Conservation (phyloP, 2,329 filamentous ascomycete species). For the Trichothecium sympodiale region DNA sequence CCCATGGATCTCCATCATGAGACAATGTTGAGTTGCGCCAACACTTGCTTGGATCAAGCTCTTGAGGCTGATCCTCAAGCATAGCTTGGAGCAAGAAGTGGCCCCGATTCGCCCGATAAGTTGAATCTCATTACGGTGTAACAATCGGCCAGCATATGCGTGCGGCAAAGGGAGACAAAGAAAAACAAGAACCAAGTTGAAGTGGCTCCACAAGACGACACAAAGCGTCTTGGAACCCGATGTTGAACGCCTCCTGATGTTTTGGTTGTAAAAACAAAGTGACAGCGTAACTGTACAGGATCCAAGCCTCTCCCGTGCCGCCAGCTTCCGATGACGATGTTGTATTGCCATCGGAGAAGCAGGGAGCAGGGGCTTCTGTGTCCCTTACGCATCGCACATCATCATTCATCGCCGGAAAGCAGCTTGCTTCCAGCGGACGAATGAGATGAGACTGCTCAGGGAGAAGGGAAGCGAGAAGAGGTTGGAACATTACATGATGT, state of each 20-base stretch:
- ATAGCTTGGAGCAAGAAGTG: background rate
- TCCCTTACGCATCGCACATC: too few relatives aligned
- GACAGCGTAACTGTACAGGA: constrained; percentile 60
- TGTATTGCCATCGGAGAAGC: constrained; percentile 48
- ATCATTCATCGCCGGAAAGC: background rate
- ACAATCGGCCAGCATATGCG: background rate
- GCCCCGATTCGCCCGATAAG: background rate
- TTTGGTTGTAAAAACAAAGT: constrained; percentile 80
- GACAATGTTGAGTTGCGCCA: too few relatives aligned
- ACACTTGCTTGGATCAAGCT: too few relatives aligned
- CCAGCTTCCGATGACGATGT: constrained; percentile 49
- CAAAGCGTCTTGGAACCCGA: constrained; percentile 55
- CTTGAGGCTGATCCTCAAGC: too few relatives aligned
- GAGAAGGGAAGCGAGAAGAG: background rate
- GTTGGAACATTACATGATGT: constrained; percentile 56
- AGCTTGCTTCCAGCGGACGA: constrained; percentile 7
- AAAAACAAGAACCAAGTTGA: constrained; percentile 2
- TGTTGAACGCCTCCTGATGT: constrained; percentile 66
- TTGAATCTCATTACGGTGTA: background rate
- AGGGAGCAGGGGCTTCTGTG: background rate
- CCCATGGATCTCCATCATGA: too few relatives aligned
- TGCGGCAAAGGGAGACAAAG: background rate
- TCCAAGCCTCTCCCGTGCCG: constrained; percentile 41
- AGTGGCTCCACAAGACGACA: constrained; percentile 29
- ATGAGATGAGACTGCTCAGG: background rate